These are phyloP conservation scores for Suhomyces prunicola DNA, from an alignment of 805 yeast genomes.

Conservation along the genomic window DNA sequence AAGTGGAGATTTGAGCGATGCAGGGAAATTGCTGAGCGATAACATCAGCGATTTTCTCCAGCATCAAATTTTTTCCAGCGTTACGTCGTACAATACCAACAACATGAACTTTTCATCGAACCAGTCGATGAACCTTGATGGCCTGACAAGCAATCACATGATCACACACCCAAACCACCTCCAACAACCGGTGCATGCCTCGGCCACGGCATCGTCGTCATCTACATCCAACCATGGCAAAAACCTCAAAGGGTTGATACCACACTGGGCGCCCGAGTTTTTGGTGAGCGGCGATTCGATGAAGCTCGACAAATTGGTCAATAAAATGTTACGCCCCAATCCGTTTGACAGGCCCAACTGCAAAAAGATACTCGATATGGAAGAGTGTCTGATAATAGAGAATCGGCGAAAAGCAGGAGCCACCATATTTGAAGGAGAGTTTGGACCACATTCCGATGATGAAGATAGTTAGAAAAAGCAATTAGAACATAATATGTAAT, in stretches of 20 bases:
- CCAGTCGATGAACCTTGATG: conserved; percentile 7
- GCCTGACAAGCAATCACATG: conserved; percentile 2
- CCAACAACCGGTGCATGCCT: conserved; percentile 6
- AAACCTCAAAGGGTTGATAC: conserved; percentile 42
- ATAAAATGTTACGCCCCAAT: conserved; percentile 85
- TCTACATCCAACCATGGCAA: neutral
- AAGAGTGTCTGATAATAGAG: conserved; percentile 78
- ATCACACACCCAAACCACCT: neutral
- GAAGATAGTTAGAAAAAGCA: neutral
- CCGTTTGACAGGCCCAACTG: conserved; percentile 83
- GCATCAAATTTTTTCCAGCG: conserved; percentile 34
- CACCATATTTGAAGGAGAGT: conserved; percentile 92
- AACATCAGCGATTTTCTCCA: conserved; percentile 42
- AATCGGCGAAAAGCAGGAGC: conserved; percentile 86
- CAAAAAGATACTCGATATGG: conserved; percentile 58
- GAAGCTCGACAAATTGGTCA: conserved; percentile 74
- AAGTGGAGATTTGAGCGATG: conserved; percentile 93
- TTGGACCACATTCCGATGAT: conserved; percentile 58
- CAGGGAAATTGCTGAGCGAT: conserved; percentile 71
- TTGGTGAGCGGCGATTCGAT: conserved; percentile 52
- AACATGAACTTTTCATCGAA: conserved; percentile 6
- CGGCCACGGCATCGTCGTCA: neutral
- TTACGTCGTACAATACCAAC: conserved; percentile 21
- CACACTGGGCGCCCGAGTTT: conserved; percentile 86
- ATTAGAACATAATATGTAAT: neutral